phyloP scores from a whole-genome alignment of 345 rosid genomes.

The Moringa oleifera region DNA sequence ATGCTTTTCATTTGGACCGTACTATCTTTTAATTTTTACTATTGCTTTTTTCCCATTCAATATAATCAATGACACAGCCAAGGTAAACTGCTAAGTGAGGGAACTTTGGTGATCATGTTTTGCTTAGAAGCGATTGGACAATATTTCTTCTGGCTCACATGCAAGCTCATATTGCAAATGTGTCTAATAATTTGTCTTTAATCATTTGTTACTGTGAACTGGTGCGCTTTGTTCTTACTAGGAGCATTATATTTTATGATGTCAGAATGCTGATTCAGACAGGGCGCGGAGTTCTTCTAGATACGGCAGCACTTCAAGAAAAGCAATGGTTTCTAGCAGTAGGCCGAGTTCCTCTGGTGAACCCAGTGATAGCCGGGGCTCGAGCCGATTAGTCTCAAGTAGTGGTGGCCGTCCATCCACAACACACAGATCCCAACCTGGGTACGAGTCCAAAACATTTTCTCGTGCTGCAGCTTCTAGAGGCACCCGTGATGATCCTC shows the following conservation, averaged over 20 bases:
- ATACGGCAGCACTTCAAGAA: slow-evolving; percentile 63
- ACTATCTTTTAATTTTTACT: too few relatives aligned
- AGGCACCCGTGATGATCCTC: slow-evolving; percentile 43
- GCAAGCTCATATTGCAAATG: too few relatives aligned
- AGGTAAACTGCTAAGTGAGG: too few relatives aligned
- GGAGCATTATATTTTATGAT: neutral
- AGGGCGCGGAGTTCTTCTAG: slow-evolving; percentile 48
- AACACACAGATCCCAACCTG: slow-evolving; percentile 50
- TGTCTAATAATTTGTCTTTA: too few relatives aligned
- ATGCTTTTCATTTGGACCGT: too few relatives aligned
- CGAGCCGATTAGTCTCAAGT: slow-evolving; percentile 53
- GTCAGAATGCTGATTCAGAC: slow-evolving; percentile 51
- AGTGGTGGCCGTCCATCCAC: slow-evolving; percentile 56
- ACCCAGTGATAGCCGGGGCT: slow-evolving; percentile 44
- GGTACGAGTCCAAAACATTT: slow-evolving; percentile 46
- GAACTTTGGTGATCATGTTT: too few relatives aligned
- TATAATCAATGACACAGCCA: too few relatives aligned
- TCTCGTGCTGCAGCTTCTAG: slow-evolving; percentile 43
- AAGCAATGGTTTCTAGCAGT: slow-evolving; percentile 51
- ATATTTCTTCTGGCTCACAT: too few relatives aligned
- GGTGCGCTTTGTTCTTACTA: neutral
- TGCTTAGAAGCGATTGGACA: too few relatives aligned
- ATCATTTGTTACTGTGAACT: too few relatives aligned
- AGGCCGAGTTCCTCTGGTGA: slow-evolving; percentile 74
- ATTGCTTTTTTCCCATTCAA: too few relatives aligned